phyloP scores from a whole-genome alignment of 1,284 basidiomycete species.

The Tylopilus sp. region DNA sequence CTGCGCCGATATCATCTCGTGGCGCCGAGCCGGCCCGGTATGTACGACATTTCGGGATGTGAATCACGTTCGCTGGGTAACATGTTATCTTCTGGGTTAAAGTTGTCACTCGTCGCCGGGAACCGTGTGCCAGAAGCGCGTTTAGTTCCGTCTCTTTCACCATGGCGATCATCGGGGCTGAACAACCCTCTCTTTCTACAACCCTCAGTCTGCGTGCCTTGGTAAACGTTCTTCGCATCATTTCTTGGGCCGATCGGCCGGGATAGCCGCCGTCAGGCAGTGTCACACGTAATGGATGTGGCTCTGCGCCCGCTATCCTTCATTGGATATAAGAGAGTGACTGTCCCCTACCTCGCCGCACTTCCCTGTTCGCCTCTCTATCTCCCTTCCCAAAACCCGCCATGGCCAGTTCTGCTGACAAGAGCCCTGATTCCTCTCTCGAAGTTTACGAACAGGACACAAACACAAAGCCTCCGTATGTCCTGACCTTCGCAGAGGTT shows the following conservation, averaged over 20 bases:
- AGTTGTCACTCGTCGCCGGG: not conserved
- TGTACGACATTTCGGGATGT: not conserved
- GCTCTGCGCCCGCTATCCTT: not conserved
- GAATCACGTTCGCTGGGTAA: not conserved
- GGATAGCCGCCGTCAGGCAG: slow-evolving; percentile 1
- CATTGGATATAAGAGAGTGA: slow-evolving; percentile 18
- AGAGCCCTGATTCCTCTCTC: slow-evolving; percentile 24
- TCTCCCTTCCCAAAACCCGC: not conserved
- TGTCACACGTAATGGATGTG: slow-evolving; percentile 14
- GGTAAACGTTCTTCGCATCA: slow-evolving; percentile 20
- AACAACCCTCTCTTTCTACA: not conserved
- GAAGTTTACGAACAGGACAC: slow-evolving; percentile 47
- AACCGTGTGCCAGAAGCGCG: not conserved
- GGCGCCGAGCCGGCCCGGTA: not conserved
- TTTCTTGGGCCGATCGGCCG: not conserved
- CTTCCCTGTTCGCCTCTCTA: not conserved
- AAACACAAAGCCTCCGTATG: slow-evolving; percentile 42
- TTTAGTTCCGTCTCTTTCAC: slow-evolving; percentile 1
- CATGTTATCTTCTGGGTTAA: not conserved
- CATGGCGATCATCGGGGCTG: slow-evolving; percentile 12
- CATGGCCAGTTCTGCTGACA: slow-evolving; percentile 14
- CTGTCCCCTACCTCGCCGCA: not conserved
- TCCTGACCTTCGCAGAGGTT: slow-evolving; percentile 47
- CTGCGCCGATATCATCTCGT: not conserved
- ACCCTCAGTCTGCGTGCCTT: not conserved